Percentiles rank a stretch among this genome's conserved stretches.
These are phyloP conservation scores for Nothophoma quercina DNA, from an alignment of 2,329 filamentous ascomycete species.

Conservation along the genomic window DNA sequence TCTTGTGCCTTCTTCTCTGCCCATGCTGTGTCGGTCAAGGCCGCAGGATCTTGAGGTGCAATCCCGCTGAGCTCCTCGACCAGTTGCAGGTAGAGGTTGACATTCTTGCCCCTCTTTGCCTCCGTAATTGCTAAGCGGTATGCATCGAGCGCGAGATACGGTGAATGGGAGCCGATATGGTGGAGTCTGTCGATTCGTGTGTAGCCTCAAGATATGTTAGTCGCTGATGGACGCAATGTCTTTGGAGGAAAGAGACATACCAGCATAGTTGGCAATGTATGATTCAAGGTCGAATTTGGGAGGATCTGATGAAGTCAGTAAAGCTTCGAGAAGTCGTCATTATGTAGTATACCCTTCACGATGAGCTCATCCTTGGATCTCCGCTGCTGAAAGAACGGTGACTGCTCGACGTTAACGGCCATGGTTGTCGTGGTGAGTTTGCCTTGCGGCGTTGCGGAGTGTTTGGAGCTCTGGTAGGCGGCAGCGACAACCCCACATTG, in stretches of 20 bases:
- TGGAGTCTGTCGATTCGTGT: slow-evolving; percentile 82
- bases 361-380: slow-evolving; percentile 36
- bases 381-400: slow-evolving; percentile 45
- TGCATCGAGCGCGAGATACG: slow-evolving; percentile 78
- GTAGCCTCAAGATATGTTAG: slow-evolving; percentile 63
- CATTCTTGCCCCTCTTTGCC: slow-evolving; percentile 78
- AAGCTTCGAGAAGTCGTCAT: background rate
- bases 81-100: slow-evolving; percentile 73
- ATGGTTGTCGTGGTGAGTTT: slow-evolving; percentile 32
- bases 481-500: background rate
- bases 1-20: slow-evolving; percentile 70
- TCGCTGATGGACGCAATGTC: background rate
- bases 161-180: slow-evolving; percentile 80
- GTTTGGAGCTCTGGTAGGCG: slow-evolving; percentile 14
- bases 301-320: slow-evolving; percentile 61
- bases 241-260: slow-evolving; percentile 56
- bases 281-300: slow-evolving; percentile 92
- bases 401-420: slow-evolving; percentile 46
- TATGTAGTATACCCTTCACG: slow-evolving; percentile 48
- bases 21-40: slow-evolving; percentile 75
- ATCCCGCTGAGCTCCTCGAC: slow-evolving; percentile 70
- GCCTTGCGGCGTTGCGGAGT: slow-evolving; percentile 23
- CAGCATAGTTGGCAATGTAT: slow-evolving; percentile 88
- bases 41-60: slow-evolving; percentile 72
- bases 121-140: slow-evolving; percentile 78